Percentiles rank a stretch among this genome's conserved stretches.
Conservation (phyloP, 1,139 yeast species). For the Saccharomycopsis hybrid region DNA sequence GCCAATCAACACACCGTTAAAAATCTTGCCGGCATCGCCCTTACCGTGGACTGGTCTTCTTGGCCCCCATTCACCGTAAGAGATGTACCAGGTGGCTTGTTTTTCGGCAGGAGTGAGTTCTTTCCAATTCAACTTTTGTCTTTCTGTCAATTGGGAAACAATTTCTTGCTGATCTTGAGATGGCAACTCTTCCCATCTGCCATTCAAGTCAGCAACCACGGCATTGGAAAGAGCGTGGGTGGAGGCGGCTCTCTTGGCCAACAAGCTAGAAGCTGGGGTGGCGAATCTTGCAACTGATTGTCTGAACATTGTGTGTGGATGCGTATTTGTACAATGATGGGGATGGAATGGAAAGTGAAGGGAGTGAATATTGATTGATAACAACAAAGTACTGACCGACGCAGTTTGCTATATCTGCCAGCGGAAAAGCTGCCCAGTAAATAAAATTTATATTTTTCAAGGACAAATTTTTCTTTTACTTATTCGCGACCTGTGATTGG, state of each 20-base stretch:
- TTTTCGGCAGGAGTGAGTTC: conserved; percentile 85
- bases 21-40: conserved; percentile 73
- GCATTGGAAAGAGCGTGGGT: conserved; percentile 77
- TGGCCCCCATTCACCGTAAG: conserved; percentile 99
- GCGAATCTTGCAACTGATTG: conserved; percentile 14
- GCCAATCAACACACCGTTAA: conserved; percentile 72
- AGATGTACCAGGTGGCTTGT: conserved; percentile 95
- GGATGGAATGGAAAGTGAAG: not conserved
- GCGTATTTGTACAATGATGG: not conserved
- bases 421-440: not conserved
- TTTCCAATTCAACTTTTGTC: conserved; percentile 94
- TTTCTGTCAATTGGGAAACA: conserved; percentile 74
- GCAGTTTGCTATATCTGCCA: too few species aligned
- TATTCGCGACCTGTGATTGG: conserved; percentile 8
- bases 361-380: not conserved
- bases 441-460: not conserved
- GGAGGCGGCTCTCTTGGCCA: conserved; percentile 32
- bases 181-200: conserved; percentile 90
- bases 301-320: conserved; percentile 8
- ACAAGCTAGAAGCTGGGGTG: conserved; percentile 15
- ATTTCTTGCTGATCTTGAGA: conserved; percentile 82
- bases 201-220: conserved; percentile 74
- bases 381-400: too few species aligned
- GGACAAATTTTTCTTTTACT: not conserved
- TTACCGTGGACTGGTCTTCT: conserved; percentile 90